Conservation (phyloP, 176 grass and related monocot species). For the Musa schizocarpa region DNA sequence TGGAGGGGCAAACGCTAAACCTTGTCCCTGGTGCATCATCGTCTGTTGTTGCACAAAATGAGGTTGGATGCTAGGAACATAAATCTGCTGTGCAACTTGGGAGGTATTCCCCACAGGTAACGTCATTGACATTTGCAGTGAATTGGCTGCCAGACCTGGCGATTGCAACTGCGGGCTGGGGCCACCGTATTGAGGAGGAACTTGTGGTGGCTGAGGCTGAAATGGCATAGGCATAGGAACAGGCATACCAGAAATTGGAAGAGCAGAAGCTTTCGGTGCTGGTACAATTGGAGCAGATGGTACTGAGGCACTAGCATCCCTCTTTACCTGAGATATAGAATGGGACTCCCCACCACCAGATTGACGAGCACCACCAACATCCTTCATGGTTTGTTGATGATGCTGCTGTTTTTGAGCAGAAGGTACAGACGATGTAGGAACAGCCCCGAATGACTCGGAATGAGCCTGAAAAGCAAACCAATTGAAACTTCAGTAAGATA, state of each 20-base stretch:
- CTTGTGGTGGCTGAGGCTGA: constrained; percentile 45
- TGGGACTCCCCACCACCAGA: constrained; percentile 17
- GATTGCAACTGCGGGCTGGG: constrained; percentile 38
- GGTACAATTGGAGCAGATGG: background rate
- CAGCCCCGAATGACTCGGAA: constrained; percentile 33
- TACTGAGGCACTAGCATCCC: background rate
- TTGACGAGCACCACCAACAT: constrained; percentile 26
- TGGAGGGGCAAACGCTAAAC: constrained; percentile 42
- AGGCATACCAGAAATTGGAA: constrained; percentile 14
- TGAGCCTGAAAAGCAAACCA: constrained; percentile 31
- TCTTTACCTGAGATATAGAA: background rate
- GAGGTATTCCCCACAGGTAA: constrained; percentile 37
- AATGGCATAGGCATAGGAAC: constrained; percentile 23
- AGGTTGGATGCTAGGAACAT: constrained; percentile 47
- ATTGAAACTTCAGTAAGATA: background rate
- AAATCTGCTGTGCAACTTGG: constrained; percentile 54
- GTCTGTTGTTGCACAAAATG: constrained; percentile 50
- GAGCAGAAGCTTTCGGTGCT: constrained; percentile 10
- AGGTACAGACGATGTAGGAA: constrained; percentile 30
- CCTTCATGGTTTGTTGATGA: constrained; percentile 22
- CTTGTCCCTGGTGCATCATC: constrained; percentile 71
- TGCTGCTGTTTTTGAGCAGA: constrained; percentile 49
- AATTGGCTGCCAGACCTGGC: constrained; percentile 48
- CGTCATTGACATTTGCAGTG: constrained; percentile 70
- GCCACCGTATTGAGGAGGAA: constrained; percentile 51